These are phyloP conservation scores for Blastomyces gilchristii DNA, from an alignment of 2,329 filamentous ascomycete species.

Conservation along the genomic window DNA sequence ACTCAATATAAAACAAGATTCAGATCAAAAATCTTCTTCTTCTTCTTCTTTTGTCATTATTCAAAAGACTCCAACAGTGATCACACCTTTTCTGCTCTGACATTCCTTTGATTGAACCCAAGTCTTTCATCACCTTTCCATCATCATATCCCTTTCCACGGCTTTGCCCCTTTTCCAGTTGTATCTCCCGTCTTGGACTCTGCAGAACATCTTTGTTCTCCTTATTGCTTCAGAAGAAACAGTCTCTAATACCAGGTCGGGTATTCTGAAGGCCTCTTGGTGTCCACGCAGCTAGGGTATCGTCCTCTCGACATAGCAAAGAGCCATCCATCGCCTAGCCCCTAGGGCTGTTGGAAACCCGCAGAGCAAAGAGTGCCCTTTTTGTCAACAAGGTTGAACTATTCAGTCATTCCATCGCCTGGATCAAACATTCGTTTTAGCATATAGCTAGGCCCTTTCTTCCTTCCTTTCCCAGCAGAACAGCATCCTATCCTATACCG, in stretches of 20 bases:
- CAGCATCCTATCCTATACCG: neutral
- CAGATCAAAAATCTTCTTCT: neutral
- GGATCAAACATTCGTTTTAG: neutral
- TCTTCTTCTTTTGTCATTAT: neutral
- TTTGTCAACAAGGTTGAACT: neutral
- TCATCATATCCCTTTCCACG: neutral
- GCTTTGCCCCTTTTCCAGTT: neutral
- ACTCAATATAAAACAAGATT: neutral
- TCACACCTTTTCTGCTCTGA: neutral
- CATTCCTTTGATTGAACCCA: neutral
- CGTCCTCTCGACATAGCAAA: neutral
- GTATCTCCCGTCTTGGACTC: neutral
- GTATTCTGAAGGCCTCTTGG: neutral
- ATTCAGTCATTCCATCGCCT: neutral
- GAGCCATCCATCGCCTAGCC: neutral
- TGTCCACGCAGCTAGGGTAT: neutral
- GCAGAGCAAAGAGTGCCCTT: neutral
- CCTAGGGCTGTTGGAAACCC: neutral
- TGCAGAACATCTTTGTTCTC: neutral
- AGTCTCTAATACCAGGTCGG: neutral
- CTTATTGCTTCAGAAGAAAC: neutral
- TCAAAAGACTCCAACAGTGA: neutral
- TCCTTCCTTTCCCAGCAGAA: neutral
- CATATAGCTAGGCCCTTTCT: neutral
- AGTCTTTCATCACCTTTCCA: neutral